These are phyloP conservation scores for Myriosclerotinia curreyana DNA, from an alignment of 2,329 filamentous ascomycete species.

Conservation along the genomic window DNA sequence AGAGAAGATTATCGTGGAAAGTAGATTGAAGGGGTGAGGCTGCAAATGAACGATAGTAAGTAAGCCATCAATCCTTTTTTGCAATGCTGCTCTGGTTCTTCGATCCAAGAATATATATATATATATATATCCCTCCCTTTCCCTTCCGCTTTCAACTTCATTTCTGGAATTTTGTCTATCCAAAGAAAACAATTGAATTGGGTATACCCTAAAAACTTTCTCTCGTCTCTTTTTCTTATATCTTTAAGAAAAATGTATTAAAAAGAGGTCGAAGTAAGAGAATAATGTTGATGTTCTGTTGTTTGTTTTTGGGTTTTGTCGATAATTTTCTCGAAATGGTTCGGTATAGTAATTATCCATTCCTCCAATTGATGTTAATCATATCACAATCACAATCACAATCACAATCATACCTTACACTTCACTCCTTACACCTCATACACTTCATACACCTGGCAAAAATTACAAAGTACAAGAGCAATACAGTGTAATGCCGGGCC, in stretches of 20 bases:
- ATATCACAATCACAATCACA: background rate
- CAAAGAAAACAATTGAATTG: background rate
- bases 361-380: conserved; percentile 15
- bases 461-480: background rate
- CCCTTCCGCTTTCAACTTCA: background rate
- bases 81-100: background rate
- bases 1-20: conserved; percentile 11
- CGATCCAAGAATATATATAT: conserved; percentile 13
- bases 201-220: background rate
- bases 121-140: background rate
- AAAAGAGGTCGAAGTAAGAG: background rate
- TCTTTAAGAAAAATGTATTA: background rate
- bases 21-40: conserved; percentile 13
- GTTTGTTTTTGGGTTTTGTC: conserved; percentile 2
- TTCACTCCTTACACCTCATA: background rate
- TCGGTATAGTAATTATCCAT: conserved; percentile 21
- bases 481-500: conserved; percentile 21
- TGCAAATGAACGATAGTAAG: conserved; percentile 38
- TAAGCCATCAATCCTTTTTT: conserved; percentile 7
- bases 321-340: conserved; percentile 17
- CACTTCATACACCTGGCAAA: background rate
- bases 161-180: background rate
- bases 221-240: conserved; percentile 3
- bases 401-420: background rate
- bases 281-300: background rate